Base-by-base conservation (phyloP, 179 eudicot genomes). In the Silene noctiflora region DNA sequence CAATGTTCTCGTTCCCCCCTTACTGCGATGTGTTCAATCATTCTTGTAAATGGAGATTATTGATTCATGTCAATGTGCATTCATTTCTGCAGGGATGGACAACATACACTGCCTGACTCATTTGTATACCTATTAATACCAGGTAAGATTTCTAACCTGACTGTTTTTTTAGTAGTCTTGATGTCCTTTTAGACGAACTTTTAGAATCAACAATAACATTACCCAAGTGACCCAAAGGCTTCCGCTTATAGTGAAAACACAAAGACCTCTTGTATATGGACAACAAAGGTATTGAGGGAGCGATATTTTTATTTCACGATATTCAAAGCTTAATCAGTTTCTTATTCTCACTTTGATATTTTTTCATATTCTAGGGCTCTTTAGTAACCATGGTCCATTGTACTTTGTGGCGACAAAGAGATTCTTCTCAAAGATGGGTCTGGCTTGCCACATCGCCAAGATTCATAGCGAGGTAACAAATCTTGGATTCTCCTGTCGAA, bases 81-180 rank as follows among this genome's bases (percentile, higher is more conserved):
- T n/a, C 13, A 24, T 66, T 71, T 67, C 75, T 27, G 65, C 88
- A 92, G 98, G 94, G 85, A 82, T 75, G 97, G 97, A 70, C 81
- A 87, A 74, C 98, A 94, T 82, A 85, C 59, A 31, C 88, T 94
- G 53, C 98, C 98, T 0, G 86, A 88, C 72, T 84, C 91, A 48
- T 92, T 87, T 78, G 91, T 94, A 61, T 94, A 94, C 85, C 89
- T 94, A 33, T 88, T 94, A 73, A 92, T 94, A 81, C 98, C 98
- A 74, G 98, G 98, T 92, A 68, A 65, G 56, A 73, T 33, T 65
- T 58, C 77, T 35, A 56, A 14, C 27, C 24, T 1, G 33, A 33
- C n/a, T 35, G 16, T 33, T 58, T 39, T 33, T 58, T 39, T 4
- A 63, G 9, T 48, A 62, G 2, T 0, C 11, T 27, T 65, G 10